Evolutionary conservation across 257 asterid genomes (phyloP), one percentile per base, ranked within the genome.

Genomic region (Plectranthus barbatus): DNA sequence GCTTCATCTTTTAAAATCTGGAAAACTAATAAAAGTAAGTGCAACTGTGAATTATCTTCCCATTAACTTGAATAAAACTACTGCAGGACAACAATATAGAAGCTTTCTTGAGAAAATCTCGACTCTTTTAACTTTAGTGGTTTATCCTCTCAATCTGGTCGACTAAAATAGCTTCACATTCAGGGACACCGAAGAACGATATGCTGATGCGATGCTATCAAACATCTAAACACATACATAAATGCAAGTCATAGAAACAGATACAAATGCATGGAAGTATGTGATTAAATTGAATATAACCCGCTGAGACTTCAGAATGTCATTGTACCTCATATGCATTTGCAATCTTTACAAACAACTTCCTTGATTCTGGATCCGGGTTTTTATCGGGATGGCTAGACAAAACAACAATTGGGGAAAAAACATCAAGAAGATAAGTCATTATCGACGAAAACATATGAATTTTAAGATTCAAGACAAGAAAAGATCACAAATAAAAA

Each of bases 1-100:
- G 91, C 85, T 74, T 87, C 96, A 74, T 87, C 96, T 85, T 90
- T 93, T 81, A 93, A 76, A 74, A 93, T 93, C 97, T 90, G 80
- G 71, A 74, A 19, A 23, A 11, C 17, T 14, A 42, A 77, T 12
- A 15, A 6, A 56, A 69, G 51, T 23, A 10, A 67, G 77, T 40
- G 29, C 59, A 59, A 9, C 48, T 69, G 55, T 12, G 26, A 64
- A 36, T 44, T 41, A 56, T 37, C 42, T 69, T 12, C 19, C 33
- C 1, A 58, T n/a, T 9, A 34, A 9, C 54, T 58, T 9, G 17
- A 53, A 53, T 12, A 18, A 24, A 0, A 60, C 29, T 17, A 36
- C 8, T 0, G 37, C 42, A 56, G 34, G 42, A 62, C 56, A 10
- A 13, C 50, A 18, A 31, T 31, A 24, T 24, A 39, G 26, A 19